These are phyloP conservation scores for Gossypium gossypioides DNA, from an alignment of 441 rosid species.

Conservation along the genomic window DNA sequence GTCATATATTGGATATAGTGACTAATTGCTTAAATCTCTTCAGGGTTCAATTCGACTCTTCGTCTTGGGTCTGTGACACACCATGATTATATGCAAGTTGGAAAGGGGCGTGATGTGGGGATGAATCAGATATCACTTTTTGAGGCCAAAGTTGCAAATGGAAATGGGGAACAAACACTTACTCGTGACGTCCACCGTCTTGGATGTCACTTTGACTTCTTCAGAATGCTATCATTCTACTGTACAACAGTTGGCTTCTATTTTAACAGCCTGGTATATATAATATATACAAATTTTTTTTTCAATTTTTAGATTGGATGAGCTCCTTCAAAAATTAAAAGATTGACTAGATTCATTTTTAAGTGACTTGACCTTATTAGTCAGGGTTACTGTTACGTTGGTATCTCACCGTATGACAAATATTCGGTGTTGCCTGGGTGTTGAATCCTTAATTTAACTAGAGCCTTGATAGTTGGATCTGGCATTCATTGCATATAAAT, in stretches of 20 bases:
- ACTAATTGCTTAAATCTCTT: slow-evolving; percentile 5
- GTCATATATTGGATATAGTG: slow-evolving; percentile 14
- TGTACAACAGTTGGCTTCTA: slow-evolving; percentile 87
- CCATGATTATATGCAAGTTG: slow-evolving; percentile 97
- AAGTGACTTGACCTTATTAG: slow-evolving; percentile 1
- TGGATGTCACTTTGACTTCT: slow-evolving; percentile 94
- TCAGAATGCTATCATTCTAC: slow-evolving; percentile 89
- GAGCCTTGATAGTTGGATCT: not conserved
- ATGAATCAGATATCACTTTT: slow-evolving; percentile 86
- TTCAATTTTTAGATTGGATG: not conserved
- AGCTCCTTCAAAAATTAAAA: not conserved
- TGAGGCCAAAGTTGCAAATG: slow-evolving; percentile 90
- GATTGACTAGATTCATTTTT: not conserved
- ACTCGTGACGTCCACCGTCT: slow-evolving; percentile 82
- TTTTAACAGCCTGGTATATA: slow-evolving; percentile 71
- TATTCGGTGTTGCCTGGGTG: not conserved
- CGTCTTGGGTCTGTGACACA: slow-evolving; percentile 89
- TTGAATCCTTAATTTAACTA: not conserved
- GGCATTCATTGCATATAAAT: not conserved
- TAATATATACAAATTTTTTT: slow-evolving; percentile 8
- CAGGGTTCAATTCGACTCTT: slow-evolving; percentile 87
- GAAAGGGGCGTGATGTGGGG: slow-evolving; percentile 96
- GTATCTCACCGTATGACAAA: not conserved
- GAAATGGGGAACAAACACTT: slow-evolving; percentile 88
- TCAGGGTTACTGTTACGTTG: not conserved